Conservation (phyloP, 2,329 filamentous ascomycete genomes). For the Venturia effusa region DNA sequence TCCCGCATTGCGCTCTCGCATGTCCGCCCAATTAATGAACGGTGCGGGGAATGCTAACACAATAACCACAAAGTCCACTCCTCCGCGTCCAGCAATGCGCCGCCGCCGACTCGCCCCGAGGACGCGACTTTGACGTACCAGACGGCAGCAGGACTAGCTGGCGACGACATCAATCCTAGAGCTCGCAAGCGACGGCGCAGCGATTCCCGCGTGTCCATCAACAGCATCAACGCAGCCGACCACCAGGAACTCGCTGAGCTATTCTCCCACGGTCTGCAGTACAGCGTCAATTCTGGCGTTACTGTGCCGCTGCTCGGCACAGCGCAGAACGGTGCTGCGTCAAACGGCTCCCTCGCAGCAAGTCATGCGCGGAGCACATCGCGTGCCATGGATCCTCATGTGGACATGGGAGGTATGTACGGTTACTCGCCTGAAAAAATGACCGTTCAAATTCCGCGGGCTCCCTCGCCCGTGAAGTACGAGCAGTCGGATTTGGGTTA, state of each 20-base stretch:
- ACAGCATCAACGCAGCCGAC: slow-evolving; percentile 10
- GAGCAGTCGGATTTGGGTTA: slow-evolving; percentile 2
- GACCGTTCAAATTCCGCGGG: neutral
- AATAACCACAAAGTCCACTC: neutral
- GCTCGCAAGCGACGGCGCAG: slow-evolving; percentile 7
- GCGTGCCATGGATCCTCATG: slow-evolving; percentile 4
- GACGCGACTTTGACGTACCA: slow-evolving; percentile 4
- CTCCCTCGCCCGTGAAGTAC: slow-evolving; percentile 7
- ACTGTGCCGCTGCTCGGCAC: slow-evolving; percentile 2
- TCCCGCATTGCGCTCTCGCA: neutral
- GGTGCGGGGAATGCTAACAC: slow-evolving; percentile 3
- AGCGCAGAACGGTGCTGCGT: neutral
- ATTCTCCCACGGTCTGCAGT: slow-evolving; percentile 1
- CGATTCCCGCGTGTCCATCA: slow-evolving; percentile 2
- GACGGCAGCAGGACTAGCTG: neutral
- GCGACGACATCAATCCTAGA: slow-evolving; percentile 10
- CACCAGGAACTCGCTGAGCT: slow-evolving; percentile 9
- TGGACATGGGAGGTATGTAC: slow-evolving; percentile 7
- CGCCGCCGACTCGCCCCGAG: slow-evolving; percentile 3
- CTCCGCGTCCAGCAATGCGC: slow-evolving; percentile 9
- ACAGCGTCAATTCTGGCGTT: neutral
- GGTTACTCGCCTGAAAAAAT: slow-evolving; percentile 7
- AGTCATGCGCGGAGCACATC: neutral
- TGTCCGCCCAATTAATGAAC: neutral
- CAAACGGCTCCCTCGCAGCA: neutral